Evolutionary conservation across 257 asterid genomes (phyloP).

Genomic region (Scutellaria baicalensis): DNA sequence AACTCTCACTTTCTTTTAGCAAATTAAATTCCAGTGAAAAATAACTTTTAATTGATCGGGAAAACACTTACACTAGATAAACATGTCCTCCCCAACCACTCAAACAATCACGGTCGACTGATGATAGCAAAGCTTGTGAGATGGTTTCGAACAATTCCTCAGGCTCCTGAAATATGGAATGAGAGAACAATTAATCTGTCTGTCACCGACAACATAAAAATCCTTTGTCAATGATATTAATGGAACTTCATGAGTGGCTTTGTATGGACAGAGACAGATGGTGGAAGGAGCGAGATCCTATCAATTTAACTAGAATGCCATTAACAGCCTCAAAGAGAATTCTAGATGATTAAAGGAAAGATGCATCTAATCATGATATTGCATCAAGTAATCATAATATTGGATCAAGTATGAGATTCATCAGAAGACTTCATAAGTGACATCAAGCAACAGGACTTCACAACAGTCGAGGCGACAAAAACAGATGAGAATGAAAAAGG

Average conservation of each 20-base stretch:
- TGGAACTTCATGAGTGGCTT: too few relatives aligned
- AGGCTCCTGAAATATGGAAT: constrained; percentile 45
- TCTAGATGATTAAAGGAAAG: neutral
- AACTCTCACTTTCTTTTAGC: neutral
- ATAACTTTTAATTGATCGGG: neutral
- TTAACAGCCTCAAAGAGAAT: neutral
- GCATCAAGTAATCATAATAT: neutral
- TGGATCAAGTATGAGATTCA: neutral
- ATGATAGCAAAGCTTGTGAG: constrained; percentile 84
- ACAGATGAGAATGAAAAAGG: neutral
- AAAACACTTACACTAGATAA: constrained; percentile 67
- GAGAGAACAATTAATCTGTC: neutral
- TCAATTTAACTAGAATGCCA: neutral
- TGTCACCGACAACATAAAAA: neutral
- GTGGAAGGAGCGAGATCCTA: neutral
- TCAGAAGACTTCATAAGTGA: neutral
- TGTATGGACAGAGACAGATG: neutral
- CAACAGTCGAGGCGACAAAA: neutral
- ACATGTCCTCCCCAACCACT: constrained; percentile 99
- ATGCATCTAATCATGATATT: neutral
- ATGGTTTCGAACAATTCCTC: constrained; percentile 91
- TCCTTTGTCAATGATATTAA: too few relatives aligned
- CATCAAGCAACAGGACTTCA: neutral
- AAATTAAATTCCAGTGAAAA: neutral
- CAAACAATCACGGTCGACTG: constrained; percentile 92